These are phyloP conservation scores for Magnusiomyces fungicola DNA, from an alignment of 1,139 yeast genomes.

Conservation along the genomic window DNA sequence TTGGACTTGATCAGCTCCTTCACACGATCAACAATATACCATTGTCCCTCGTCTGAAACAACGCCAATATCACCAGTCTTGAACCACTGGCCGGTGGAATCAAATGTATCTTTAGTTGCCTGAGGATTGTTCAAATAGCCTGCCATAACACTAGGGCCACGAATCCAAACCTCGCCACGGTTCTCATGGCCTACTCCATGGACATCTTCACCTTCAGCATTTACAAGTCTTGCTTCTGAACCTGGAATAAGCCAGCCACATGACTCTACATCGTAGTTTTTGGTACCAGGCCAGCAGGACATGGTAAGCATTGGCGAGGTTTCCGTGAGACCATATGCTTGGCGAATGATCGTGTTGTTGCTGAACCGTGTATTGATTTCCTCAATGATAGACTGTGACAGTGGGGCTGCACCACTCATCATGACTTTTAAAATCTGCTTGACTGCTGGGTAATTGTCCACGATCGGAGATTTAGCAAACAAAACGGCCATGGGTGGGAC, in stretches of 20 bases:
- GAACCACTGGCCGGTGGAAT: conserved; percentile 56
- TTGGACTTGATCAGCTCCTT: conserved; percentile 77
- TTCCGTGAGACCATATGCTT: conserved; percentile 73
- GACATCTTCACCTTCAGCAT: conserved; percentile 40
- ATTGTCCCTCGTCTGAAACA: conserved; percentile 46
- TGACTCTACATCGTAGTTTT: conserved; percentile 26
- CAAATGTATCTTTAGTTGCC: conserved; percentile 45
- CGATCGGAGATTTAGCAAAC: conserved; percentile 34
- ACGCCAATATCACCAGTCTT: conserved; percentile 71
- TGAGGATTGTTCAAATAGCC: conserved; percentile 52
- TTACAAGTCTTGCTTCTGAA: conserved; percentile 41
- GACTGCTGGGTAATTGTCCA: conserved; percentile 28
- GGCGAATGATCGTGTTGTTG: conserved; percentile 28
- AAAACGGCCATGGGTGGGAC: conserved; percentile 37
- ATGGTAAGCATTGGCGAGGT: conserved; percentile 30
- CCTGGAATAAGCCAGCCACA: conserved; percentile 43
- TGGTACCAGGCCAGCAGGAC: conserved; percentile 19
- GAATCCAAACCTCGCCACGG: conserved; percentile 53
- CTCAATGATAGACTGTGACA: conserved; percentile 26
- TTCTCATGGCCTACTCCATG: no score
- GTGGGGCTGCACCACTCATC: conserved; percentile 36
- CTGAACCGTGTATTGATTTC: conserved; percentile 20
- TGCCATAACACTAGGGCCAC: conserved; percentile 64
- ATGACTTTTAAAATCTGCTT: conserved; percentile 22
- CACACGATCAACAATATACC: conserved; percentile 63